These are phyloP conservation scores for Colletotrichum liaoningense DNA, from an alignment of 2,329 filamentous ascomycete genomes.

Conservation along the genomic window DNA sequence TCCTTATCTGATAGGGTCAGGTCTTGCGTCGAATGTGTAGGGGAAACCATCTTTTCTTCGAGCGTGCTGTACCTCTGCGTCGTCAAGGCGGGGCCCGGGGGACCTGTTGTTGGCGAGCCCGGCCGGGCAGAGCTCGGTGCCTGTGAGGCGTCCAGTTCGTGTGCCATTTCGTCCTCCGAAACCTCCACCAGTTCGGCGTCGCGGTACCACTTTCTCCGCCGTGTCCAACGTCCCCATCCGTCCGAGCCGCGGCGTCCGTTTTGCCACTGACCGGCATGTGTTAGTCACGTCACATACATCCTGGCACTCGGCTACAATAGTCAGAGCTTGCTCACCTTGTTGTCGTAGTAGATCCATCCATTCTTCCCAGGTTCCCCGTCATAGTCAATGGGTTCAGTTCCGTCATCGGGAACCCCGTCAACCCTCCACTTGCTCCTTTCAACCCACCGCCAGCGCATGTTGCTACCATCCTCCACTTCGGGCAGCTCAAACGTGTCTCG, in stretches of 20 bases:
- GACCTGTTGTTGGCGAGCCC: constrained; percentile 23
- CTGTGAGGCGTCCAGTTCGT: constrained; percentile 31
- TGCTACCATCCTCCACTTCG: constrained; percentile 69
- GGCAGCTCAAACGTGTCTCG: constrained; percentile 77
- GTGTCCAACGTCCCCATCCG: constrained; percentile 94
- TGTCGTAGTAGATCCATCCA: constrained; percentile 98
- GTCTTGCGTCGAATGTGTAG: constrained; percentile 41
- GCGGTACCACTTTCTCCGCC: constrained; percentile 94
- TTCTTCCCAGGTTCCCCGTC: constrained; percentile 72
- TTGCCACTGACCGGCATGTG: constrained; percentile 74
- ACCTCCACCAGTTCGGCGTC: constrained; percentile 94
- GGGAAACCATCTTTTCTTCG: constrained; percentile 51
- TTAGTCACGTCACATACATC: background rate
- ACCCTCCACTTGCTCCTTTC: constrained; percentile 88
- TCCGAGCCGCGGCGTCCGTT: constrained; percentile 86
- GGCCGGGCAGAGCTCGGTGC: constrained; percentile 10
- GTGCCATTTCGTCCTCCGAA: constrained; percentile 44
- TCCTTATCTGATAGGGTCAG: constrained; percentile 31
- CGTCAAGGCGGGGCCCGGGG: constrained; percentile 27
- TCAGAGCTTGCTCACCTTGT: constrained; percentile 74
- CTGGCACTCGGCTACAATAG: background rate
- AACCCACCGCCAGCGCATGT: constrained; percentile 79
- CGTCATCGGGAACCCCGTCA: constrained; percentile 75
- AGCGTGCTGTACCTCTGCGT: constrained; percentile 48
- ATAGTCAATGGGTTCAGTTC: constrained; percentile 57